phyloP scores from a whole-genome alignment of 1,284 basidiomycete genomes.

The Leccinum insolens region DNA sequence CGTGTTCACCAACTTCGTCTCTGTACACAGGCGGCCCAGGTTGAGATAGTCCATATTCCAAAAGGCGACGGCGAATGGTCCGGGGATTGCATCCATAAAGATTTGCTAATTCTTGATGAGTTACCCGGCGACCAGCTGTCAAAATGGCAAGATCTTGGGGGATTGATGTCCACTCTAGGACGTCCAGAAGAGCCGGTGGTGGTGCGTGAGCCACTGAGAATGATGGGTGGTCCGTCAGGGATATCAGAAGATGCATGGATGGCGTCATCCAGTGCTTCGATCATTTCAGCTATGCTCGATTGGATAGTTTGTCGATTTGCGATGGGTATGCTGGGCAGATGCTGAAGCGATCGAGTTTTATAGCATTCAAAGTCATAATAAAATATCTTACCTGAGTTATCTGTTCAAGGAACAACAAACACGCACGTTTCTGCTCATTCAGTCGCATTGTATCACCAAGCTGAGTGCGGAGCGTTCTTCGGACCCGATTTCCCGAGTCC shows the following conservation, averaged over 20 bases:
- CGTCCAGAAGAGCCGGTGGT: neutral
- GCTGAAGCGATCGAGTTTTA: neutral
- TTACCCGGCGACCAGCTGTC: neutral
- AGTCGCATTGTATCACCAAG: neutral
- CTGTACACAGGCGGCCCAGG: conserved; percentile 1
- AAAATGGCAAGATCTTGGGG: neutral
- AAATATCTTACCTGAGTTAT: neutral
- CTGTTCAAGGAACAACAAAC: neutral
- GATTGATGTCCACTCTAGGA: neutral
- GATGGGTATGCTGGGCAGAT: neutral
- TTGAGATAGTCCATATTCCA: conserved; percentile 1
- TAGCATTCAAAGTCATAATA: neutral
- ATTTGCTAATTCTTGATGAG: neutral
- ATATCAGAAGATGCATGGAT: neutral
- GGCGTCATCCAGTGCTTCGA: neutral
- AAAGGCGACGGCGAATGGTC: neutral
- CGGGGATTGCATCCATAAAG: conserved; percentile 1
- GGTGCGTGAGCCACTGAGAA: neutral
- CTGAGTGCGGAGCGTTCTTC: neutral
- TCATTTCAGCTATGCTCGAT: neutral
- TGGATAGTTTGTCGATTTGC: neutral
- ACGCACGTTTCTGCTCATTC: conserved; percentile 1
- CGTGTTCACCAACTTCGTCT: neutral
- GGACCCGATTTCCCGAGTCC: neutral
- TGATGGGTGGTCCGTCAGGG: neutral